These are phyloP conservation scores for Fennellomyces sp. DNA, from an alignment of 371 early-diverging fungal species.

Conservation along the genomic window DNA sequence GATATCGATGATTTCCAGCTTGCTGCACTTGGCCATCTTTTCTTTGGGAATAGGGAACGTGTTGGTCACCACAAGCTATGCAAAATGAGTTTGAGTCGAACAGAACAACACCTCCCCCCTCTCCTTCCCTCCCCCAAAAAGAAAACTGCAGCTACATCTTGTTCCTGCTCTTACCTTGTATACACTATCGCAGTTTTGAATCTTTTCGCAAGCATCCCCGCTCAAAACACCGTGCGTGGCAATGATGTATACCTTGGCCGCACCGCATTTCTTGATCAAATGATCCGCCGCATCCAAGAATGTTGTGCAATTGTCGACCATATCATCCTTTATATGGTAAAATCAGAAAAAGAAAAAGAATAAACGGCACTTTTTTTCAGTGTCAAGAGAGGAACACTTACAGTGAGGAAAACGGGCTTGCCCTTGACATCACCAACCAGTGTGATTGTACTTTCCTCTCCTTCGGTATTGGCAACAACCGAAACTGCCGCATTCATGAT, in stretches of 20 bases:
- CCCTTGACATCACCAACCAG: constrained; percentile 94
- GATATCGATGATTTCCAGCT: constrained; percentile 89
- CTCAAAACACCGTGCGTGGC: constrained; percentile 95
- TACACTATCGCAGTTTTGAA: constrained; percentile 85
- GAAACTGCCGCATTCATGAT: constrained; percentile 54
- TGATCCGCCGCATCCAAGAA: constrained; percentile 94
- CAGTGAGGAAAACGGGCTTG: constrained; percentile 87
- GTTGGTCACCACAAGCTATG: constrained; percentile 88
- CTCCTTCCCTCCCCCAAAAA: not conserved
- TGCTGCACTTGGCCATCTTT: constrained; percentile 71
- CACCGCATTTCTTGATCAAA: constrained; percentile 82
- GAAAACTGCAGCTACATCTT: not conserved
- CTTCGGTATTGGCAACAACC: constrained; percentile 54
- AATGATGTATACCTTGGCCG: constrained; percentile 86
- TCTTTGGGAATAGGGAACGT: constrained; percentile 87
- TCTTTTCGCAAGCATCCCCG: constrained; percentile 81
- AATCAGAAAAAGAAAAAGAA: not conserved
- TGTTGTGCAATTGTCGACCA: constrained; percentile 85
- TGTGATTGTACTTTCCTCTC: constrained; percentile 65
- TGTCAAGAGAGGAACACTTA: constrained; percentile 36
- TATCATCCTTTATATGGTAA: constrained; percentile 80
- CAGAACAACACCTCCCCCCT: too few species aligned
- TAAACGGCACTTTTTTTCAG: not conserved
- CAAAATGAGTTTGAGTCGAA: too few species aligned
- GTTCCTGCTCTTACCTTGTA: constrained; percentile 72